Conservation (phyloP, 176 grass and related monocot genomes). For the Otatea glauca region DNA sequence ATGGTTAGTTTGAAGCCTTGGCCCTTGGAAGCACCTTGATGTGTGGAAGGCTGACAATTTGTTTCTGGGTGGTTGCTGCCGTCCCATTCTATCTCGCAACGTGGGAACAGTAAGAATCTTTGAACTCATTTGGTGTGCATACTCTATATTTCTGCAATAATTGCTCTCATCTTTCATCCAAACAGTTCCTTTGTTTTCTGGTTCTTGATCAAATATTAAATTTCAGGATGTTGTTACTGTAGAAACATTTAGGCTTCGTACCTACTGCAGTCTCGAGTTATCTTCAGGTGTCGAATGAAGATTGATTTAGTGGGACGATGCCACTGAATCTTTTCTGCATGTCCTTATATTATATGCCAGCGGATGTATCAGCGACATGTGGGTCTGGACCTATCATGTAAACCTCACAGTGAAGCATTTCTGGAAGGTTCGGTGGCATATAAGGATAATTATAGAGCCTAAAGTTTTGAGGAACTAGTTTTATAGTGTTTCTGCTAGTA, state of each 20-base stretch:
- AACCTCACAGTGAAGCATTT: neutral
- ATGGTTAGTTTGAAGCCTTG: slow-evolving; percentile 87
- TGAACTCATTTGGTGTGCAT: slow-evolving; percentile 26
- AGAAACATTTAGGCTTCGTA: slow-evolving; percentile 13
- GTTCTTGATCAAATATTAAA: neutral
- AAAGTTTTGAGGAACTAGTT: neutral
- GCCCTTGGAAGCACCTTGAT: slow-evolving; percentile 93
- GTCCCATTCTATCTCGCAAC: slow-evolving; percentile 95
- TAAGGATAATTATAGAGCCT: neutral
- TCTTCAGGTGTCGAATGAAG: neutral
- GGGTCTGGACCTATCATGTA: slow-evolving; percentile 12
- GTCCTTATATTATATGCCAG: neutral
- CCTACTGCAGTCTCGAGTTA: neutral
- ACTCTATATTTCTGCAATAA: slow-evolving; percentile 26
- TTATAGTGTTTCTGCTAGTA: neutral
- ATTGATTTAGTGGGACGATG: neutral
- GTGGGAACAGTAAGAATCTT: slow-evolving; percentile 91
- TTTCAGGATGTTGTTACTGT: neutral
- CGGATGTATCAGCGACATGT: neutral
- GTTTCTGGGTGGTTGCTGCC: slow-evolving; percentile 86
- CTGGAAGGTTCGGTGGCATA: neutral
- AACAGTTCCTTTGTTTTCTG: slow-evolving; percentile 26
- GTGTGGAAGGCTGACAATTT: slow-evolving; percentile 81
- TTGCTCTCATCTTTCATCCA: slow-evolving; percentile 1
- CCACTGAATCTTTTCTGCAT: slow-evolving; percentile 19